A percentile compares a stretch with the other conserved stretches of the same genome.
These are phyloP conservation scores for Mercurialis annua DNA, from an alignment of 345 rosid species.

Conservation along the genomic window DNA sequence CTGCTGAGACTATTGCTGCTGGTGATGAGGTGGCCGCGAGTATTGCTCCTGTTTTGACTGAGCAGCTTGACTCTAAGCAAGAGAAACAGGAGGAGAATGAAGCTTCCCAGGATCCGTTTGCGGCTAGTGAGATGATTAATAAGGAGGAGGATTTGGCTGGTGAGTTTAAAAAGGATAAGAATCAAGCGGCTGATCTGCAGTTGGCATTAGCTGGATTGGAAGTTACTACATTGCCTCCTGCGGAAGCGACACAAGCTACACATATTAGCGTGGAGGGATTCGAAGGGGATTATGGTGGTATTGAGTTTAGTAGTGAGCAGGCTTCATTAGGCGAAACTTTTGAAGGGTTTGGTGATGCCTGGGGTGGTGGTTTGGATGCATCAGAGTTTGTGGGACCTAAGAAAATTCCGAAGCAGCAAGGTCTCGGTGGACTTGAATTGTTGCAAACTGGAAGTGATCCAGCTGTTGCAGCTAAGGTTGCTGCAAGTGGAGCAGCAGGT, in stretches of 20 bases:
- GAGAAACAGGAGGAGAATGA: constrained; percentile 54
- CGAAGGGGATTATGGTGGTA: constrained; percentile 96
- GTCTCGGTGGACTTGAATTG: constrained; percentile 93
- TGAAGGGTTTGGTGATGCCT: constrained; percentile 82
- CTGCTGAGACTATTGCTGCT: constrained; percentile 68
- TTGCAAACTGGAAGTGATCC: constrained; percentile 67
- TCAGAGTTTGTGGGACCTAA: constrained; percentile 83
- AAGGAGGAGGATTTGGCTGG: constrained; percentile 76
- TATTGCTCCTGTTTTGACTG: constrained; percentile 43
- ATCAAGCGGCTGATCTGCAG: constrained; percentile 60
- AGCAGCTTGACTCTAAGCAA: constrained; percentile 44
- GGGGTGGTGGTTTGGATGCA: constrained; percentile 98
- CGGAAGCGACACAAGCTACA: constrained; percentile 95
- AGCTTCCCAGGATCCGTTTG: constrained; percentile 79
- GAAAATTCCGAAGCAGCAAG: constrained; percentile 69
- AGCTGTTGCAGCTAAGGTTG: constrained; percentile 37
- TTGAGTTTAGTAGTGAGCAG: constrained; percentile 84
- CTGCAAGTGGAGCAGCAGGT: constrained; percentile 42
- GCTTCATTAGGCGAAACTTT: constrained; percentile 90
- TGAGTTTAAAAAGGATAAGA: constrained; percentile 87
- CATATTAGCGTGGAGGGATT: constrained; percentile 90
- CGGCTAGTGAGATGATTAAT: constrained; percentile 67
- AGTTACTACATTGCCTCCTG: constrained; percentile 90
- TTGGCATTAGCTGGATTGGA: constrained; percentile 94
- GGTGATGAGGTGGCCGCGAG: constrained; percentile 81